Conservation (phyloP, 495 filamentous ascomycete species). For the Haplographium delicatum region DNA sequence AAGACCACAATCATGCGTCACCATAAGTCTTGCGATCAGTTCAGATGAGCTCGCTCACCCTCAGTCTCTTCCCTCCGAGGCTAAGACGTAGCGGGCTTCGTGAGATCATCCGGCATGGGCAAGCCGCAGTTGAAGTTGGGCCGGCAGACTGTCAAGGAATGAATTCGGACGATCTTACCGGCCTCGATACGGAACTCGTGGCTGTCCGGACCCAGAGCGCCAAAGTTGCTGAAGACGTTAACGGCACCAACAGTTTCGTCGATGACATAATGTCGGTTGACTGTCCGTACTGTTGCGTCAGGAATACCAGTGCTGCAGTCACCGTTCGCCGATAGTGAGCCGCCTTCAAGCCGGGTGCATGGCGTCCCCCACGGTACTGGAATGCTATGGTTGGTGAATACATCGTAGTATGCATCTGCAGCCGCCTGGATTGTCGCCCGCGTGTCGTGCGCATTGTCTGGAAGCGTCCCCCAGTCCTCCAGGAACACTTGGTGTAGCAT, state of each 20-base stretch:
- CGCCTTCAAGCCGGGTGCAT: conserved; percentile 2
- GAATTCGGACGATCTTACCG: neutral
- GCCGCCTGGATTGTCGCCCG: conserved; percentile 5
- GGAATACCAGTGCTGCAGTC: neutral
- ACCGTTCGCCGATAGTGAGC: neutral
- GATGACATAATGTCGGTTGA: conserved; percentile 1
- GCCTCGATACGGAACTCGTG: conserved; percentile 4
- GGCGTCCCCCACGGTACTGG: conserved; percentile 6
- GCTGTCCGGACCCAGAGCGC: neutral
- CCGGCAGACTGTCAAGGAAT: neutral
- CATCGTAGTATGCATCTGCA: conserved; percentile 4
- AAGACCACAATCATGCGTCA: too few species aligned
- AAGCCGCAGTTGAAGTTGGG: neutral
- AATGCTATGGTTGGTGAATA: neutral
- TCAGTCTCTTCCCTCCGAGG: neutral
- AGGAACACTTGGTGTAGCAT: neutral
- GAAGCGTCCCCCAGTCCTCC: conserved; percentile 1
- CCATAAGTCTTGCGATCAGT: too few species aligned
- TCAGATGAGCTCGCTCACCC: neutral
- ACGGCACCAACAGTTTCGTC: conserved; percentile 6
- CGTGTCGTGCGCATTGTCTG: neutral
- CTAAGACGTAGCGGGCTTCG: neutral
- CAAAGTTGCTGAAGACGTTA: neutral
- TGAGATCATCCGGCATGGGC: neutral
- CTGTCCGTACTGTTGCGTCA: neutral